These are phyloP conservation scores for Heliamphora exappendiculata DNA, from an alignment of 148 eudicot species.

Conservation along the genomic window DNA sequence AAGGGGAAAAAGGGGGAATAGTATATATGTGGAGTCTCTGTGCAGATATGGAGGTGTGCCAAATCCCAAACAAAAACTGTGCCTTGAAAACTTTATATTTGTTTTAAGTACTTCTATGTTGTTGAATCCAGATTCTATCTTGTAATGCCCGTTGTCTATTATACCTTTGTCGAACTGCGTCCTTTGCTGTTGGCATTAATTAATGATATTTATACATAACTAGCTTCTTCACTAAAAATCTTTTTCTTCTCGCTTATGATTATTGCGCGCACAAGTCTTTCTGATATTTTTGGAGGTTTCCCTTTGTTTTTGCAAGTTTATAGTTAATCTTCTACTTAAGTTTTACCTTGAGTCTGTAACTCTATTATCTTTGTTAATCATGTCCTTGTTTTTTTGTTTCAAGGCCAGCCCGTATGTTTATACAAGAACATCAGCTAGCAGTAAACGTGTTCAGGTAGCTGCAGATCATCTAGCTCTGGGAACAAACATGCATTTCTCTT, in stretches of 20 bases:
- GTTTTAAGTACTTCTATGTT: neutral
- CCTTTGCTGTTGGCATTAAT: neutral
- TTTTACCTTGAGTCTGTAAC: neutral
- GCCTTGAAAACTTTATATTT: neutral
- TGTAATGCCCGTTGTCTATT: neutral
- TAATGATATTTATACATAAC: neutral
- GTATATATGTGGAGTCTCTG: neutral
- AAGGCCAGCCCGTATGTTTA: conserved; percentile 42
- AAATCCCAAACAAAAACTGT: neutral
- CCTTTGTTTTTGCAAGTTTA: neutral
- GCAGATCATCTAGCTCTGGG: conserved; percentile 4
- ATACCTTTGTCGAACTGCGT: neutral
- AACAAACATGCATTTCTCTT: conserved; percentile 9
- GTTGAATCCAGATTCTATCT: neutral
- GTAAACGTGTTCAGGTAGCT: conserved; percentile 59
- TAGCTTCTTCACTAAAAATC: neutral
- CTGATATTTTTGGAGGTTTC: neutral
- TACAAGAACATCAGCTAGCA: conserved; percentile 52
- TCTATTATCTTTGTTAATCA: neutral
- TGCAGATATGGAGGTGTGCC: neutral
- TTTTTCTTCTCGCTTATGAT: neutral
- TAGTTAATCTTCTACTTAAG: neutral
- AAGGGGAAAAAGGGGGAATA: no score
- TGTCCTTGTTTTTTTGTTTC: conserved; percentile 15
- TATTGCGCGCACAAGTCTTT: neutral